These are phyloP conservation scores for Diutina mesorugosa DNA, from an alignment of 1,139 yeast genomes.

Conservation along the genomic window DNA sequence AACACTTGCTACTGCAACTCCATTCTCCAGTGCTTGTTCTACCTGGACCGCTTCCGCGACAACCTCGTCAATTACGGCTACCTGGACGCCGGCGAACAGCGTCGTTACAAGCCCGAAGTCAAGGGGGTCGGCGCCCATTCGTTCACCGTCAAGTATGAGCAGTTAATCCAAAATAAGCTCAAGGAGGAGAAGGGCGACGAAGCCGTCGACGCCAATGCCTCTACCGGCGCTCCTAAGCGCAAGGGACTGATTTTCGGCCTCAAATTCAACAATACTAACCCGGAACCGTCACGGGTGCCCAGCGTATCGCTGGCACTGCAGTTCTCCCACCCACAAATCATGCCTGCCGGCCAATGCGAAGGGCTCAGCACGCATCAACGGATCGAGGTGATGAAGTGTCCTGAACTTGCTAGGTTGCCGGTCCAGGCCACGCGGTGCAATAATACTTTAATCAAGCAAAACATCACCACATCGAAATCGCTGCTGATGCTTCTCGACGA, in stretches of 20 bases:
- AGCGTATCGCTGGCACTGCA: neutral
- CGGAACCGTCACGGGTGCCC: neutral
- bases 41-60: constrained; percentile 55
- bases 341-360: constrained; percentile 18
- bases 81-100: constrained; percentile 21
- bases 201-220: neutral
- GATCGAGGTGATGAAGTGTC: constrained; percentile 16
- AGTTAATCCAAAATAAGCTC: constrained; percentile 22
- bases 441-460: constrained; percentile 2
- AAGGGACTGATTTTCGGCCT: constrained; percentile 2
- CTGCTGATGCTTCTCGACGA: neutral
- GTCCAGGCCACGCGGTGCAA: constrained; percentile 22
- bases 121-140: constrained; percentile 32
- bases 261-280: neutral
- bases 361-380: constrained; percentile 24
- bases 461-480: neutral
- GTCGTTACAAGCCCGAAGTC: constrained; percentile 14
- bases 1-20: constrained; percentile 93
- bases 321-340: neutral
- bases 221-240: neutral
- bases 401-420: constrained; percentile 21
- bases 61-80: constrained; percentile 28
- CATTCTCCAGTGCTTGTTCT: constrained; percentile 75
- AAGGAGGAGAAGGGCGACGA: constrained; percentile 15
- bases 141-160: constrained; percentile 34